phyloP scores from a whole-genome alignment of 2,329 filamentous ascomycete genomes.

The Botrytis elliptica region DNA sequence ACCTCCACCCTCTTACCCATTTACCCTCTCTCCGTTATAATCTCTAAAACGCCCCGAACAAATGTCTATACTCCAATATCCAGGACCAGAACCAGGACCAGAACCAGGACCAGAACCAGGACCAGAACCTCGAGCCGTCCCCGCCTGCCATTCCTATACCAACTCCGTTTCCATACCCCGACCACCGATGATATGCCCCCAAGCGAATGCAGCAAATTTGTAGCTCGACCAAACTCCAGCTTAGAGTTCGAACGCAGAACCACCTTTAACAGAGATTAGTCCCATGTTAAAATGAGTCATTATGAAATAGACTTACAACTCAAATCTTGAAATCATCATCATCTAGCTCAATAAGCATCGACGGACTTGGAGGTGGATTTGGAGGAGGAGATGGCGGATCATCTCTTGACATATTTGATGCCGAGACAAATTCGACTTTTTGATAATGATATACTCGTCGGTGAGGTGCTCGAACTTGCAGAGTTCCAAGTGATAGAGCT shows the following conservation, averaged over 20 bases:
- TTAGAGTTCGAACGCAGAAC: background rate
- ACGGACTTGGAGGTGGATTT: constrained; percentile 43
- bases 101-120: background rate
- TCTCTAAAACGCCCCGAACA: constrained; percentile 13
- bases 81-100: background rate
- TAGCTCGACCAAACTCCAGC: constrained; percentile 1
- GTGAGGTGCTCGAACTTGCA: background rate
- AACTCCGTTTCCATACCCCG: constrained; percentile 10
- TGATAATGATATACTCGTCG: background rate
- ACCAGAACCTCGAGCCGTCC: background rate
- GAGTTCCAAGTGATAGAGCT: background rate
- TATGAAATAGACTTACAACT: constrained; percentile 19
- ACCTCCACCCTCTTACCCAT: background rate
- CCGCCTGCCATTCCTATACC: background rate
- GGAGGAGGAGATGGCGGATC: constrained; percentile 44
- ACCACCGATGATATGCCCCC: background rate
- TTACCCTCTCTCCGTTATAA: background rate
- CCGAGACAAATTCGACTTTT: background rate
- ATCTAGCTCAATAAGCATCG: constrained; percentile 25
- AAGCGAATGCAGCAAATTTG: constrained; percentile 6
- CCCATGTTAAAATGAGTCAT: background rate
- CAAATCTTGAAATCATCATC: constrained; percentile 18
- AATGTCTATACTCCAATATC: constrained; percentile 15
- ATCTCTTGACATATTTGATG: constrained; percentile 39
- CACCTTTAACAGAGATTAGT: background rate